A percentile compares a stretch with the other conserved stretches of the same genome.
phyloP scores from a whole-genome alignment of 2,329 filamentous ascomycete species.

The Teratosphaeria destructans region DNA sequence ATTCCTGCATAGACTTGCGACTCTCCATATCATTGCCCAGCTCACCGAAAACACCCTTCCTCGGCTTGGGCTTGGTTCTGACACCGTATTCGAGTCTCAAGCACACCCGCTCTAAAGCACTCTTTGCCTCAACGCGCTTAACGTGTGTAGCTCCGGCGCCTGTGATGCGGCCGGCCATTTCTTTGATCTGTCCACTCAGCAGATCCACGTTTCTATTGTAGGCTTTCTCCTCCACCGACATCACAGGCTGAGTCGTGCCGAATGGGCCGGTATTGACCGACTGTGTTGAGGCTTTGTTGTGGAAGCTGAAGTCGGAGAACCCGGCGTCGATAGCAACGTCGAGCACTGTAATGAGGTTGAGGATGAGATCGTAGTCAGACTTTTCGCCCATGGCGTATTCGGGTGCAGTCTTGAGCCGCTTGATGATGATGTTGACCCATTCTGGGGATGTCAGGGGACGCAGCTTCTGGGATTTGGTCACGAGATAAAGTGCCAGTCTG shows the following conservation, averaged over 20 bases:
- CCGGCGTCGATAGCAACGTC: slow-evolving; percentile 66
- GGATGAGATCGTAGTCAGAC: slow-evolving; percentile 60
- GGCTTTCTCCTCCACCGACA: slow-evolving; percentile 28
- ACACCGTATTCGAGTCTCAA: slow-evolving; percentile 63
- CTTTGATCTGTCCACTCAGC: slow-evolving; percentile 50
- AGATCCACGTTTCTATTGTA: slow-evolving; percentile 66
- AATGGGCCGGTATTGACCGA: not conserved
- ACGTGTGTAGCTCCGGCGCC: slow-evolving; percentile 65
- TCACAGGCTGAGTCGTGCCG: not conserved
- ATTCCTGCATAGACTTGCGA: not conserved
- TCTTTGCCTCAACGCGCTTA: slow-evolving; percentile 65
- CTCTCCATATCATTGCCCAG: not conserved
- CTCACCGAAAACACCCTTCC: slow-evolving; percentile 19
- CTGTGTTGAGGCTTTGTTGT: not conserved
- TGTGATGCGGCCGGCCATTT: slow-evolving; percentile 51
- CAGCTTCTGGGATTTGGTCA: slow-evolving; percentile 34
- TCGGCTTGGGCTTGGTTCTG: slow-evolving; percentile 44
- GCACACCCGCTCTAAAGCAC: slow-evolving; percentile 61
- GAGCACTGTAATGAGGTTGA: slow-evolving; percentile 56
- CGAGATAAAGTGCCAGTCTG: slow-evolving; percentile 54
- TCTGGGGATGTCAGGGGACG: slow-evolving; percentile 2
- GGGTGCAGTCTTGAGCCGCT: slow-evolving; percentile 16
- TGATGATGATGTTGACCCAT: slow-evolving; percentile 17
- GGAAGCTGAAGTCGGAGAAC: slow-evolving; percentile 21
- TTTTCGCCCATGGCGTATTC: slow-evolving; percentile 44